Evolutionary conservation across 805 yeast genomes (phyloP), one percentile per base, ranked within the genome.

Genomic region (Lachancea kluyveri): DNA sequence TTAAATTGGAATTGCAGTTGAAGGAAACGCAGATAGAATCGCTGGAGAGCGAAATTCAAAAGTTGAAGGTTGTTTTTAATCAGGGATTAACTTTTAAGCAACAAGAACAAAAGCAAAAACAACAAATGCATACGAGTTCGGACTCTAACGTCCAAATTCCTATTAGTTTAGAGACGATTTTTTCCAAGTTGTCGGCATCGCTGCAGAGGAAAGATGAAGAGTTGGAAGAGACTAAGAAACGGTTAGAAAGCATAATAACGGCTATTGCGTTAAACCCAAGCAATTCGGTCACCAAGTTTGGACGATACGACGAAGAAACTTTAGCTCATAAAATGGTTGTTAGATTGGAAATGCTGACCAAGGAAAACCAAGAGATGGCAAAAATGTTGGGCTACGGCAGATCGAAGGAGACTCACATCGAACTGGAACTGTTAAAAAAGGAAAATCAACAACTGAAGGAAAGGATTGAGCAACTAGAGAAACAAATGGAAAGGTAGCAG

Each of bases 351-450:
- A 60, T 68, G 36, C 58, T 85, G 37, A 73, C 73, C 12, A 70
- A 68, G 27, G 94, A 85, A 50, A 85, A 85, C 50, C 77, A 76
- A 36, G 76, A 69, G 40, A 65, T 85, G 59, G 68, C 78, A 39
- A 73, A 73, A 45, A 74, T 82, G 77, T 54, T 83, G 8, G 76
- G 87, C 41, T 78, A 68, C 54, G 85, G 94, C n/a, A 77, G 77
- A 50, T 68, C 82, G 25, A 79, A 79, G 48, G 85, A 83, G 46
- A 62, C 75, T 39, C 72, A 77, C 36, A 71, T 83, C 24, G 85
- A 80, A 53, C 52, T 81, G 24, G 84, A 81, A 12, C 51, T 83
- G 28, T 55, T 79, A 28, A 70, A 70, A 37, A 54, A 58, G 25
- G 74, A 75, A 43, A 68, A 70, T 43, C 57, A 54, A 22, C 74